Base-by-base conservation (phyloP, 1,284 basidiomycete species). In the Tylopilus orsonianus region DNA sequence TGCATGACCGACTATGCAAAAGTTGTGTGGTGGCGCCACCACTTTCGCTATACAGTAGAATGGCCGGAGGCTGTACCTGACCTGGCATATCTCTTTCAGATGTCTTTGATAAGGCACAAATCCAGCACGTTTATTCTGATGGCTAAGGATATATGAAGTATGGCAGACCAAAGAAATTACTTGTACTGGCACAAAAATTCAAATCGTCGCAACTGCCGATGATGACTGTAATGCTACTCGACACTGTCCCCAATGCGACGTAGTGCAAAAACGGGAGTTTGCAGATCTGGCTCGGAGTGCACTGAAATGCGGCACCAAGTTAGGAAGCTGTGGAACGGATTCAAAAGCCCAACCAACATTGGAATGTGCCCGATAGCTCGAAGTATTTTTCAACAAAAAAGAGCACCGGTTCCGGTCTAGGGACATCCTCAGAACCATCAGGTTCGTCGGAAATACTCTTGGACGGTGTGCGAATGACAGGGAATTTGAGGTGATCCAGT, bases 401-500 rank as follows among this genome's bases (percentile, higher is more conserved):
- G 22, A 67, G 52, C 4, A 70, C 69, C 27, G 59, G 51, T 47
- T 67, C 67, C 27, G 55, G 54, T 46, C 52, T 62, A 36, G 56
- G 54, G 18, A 33, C 54, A 22, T 65, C 62, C 24, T 66, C 62
- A 12, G 49, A 5, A 22, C 50, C 54, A 13, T 61, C 53, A n/a
- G 39, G 46, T 38, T 53, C 58, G 39, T 59, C 57, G 30, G 50
- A 46, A n/a, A 35, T 33, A 37, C 23, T 50, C 20, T 36, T 45
- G 5, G 56, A 40, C 4, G 59, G 65, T 18, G 63, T 59, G 34
- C 69, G 72, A 22, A 78, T 50, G 9, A 87, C 68, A 0, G 86
- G 85, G 4, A 87, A 69, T 52, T 69, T 77, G 23, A 88, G 62
- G 2, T 70, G 55, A 42, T 75, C 70, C n/a, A 89, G 57, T 13